These are phyloP conservation scores for Spathaspora passalidarum DNA, from an alignment of 805 yeast species.

Conservation along the genomic window DNA sequence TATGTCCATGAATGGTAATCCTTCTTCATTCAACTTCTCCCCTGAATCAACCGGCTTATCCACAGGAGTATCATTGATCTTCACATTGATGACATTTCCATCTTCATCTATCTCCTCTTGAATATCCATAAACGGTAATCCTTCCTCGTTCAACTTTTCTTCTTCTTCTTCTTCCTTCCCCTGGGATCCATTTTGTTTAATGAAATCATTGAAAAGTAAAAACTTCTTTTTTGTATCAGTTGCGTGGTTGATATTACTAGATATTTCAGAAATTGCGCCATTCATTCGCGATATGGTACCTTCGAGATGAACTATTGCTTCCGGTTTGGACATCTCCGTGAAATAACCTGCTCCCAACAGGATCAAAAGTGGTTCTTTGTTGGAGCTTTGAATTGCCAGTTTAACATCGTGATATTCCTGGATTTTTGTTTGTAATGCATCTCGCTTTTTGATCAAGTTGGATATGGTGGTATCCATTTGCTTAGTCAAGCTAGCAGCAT, in stretches of 20 bases:
- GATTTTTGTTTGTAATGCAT: conserved; percentile 1
- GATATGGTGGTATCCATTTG: conserved; percentile 2
- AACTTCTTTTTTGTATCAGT: conserved; percentile 26
- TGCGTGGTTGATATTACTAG: conserved; percentile 38
- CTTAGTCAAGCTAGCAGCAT: not conserved
- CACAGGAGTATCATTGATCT: conserved; percentile 19
- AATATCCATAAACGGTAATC: conserved; percentile 74
- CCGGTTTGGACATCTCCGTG: conserved; percentile 25
- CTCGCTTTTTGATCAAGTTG: conserved; percentile 2
- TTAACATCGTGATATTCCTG: conserved; percentile 2
- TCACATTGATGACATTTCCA: conserved; percentile 55
- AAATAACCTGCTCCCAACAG: conserved; percentile 41
- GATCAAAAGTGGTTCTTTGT: conserved; percentile 18
- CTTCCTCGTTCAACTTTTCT: conserved; percentile 37
- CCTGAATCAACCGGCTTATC: not conserved
- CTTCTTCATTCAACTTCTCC: conserved; percentile 36
- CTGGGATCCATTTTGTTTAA: not conserved
- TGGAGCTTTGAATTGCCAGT: not conserved
- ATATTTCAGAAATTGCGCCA: conserved; percentile 41
- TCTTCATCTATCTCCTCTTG: conserved; percentile 77
- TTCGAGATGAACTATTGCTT: conserved; percentile 26
- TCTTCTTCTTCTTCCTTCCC: conserved; percentile 9
- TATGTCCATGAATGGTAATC: conserved; percentile 74
- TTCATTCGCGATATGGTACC: conserved; percentile 26
- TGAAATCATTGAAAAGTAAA: conserved; percentile 8